Base-by-base conservation (phyloP, 495 filamentous ascomycete genomes). In the Hypoxylon fragiforme region DNA sequence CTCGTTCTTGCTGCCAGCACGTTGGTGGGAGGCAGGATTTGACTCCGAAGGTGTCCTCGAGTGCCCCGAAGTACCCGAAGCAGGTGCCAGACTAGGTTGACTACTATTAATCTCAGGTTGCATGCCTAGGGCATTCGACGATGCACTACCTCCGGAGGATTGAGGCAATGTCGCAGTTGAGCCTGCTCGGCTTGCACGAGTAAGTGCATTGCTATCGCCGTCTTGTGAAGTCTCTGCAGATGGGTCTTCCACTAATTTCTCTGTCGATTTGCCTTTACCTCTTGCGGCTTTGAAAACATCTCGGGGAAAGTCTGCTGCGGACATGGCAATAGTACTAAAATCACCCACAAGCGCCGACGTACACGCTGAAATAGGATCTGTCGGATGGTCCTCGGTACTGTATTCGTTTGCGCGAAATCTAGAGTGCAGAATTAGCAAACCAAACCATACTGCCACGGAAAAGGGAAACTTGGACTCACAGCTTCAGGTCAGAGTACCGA, bases 231-330 rank as follows among this genome's bases (percentile, higher is more conserved):
- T 19, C n/a, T 35, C 36, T 3, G 41, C 53, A 11, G 54, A 26
- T 32, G 42, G 42, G 8, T 60, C 64, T 3, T 55, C 22, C 2
- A 18, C 26, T 18, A 28, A 8, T 30, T 59, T 57, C 7, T 63
- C 62, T n/a, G 47, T 50, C 7, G 54, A 41, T 45, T 45, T 60
- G 13, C 50, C 20, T 18, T 58, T 65, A 41, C 39, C 43, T 26
- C 63, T 64, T 47, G 72, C 68, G 3, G 70, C 71, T 51, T 80
- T 80, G 53, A 89, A 84, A 13, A 95, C 80, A 12, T 87, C 87
- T 11, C 80, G 74, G 0, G 92, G 92, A 16, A 97, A 81, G 57
- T 95, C 90, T 3, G 87, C 88, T 22, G 92, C 73, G 0, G 90
- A 91, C 78, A 92, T 88, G 62, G 87, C 78, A 40, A 97, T 81